Percentiles rank a stretch among this genome's conserved stretches.
These are phyloP conservation scores for Starmerella vitae DNA, from an alignment of 805 yeast species.

Conservation along the genomic window DNA sequence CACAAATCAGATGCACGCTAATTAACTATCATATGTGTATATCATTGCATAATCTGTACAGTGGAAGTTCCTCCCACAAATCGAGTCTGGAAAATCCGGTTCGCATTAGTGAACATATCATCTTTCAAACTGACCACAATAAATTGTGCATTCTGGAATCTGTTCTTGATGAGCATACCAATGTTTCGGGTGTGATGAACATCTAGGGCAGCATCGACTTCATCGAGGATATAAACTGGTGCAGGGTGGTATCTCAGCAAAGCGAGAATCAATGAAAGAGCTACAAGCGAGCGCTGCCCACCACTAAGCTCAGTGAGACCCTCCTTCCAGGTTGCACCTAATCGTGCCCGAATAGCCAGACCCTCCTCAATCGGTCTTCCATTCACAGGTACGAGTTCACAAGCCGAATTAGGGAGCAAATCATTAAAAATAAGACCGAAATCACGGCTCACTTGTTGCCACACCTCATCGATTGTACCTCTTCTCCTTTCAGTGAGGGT, in stretches of 20 bases:
- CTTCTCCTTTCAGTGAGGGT: constrained; percentile 76
- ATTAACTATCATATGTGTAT: no score
- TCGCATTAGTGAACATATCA: constrained; percentile 97
- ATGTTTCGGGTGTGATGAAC: constrained; percentile 94
- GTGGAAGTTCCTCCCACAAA: constrained; percentile 76
- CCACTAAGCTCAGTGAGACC: constrained; percentile 90
- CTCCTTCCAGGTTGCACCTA: constrained; percentile 93
- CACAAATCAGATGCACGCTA: no score
- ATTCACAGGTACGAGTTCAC: constrained; percentile 67
- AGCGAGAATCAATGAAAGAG: constrained; percentile 83
- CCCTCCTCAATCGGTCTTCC: constrained; percentile 70
- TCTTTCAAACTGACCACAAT: constrained; percentile 94
- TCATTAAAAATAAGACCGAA: constrained; percentile 86
- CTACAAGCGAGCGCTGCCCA: constrained; percentile 91
- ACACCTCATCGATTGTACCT: constrained; percentile 68
- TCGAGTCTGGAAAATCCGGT: constrained; percentile 80
- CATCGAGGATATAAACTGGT: constrained; percentile 94
- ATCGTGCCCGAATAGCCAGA: constrained; percentile 72
- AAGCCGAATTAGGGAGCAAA: constrained; percentile 75
- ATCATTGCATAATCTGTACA: constrained; percentile 6
- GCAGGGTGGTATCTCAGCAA: constrained; percentile 92
- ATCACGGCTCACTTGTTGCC: constrained; percentile 74
- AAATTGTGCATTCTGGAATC: constrained; percentile 91
- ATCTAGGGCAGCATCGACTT: constrained; percentile 97
- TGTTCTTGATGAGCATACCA: constrained; percentile 87